Percentiles rank a stretch among this genome's conserved stretches.
These are phyloP conservation scores for Lenzites betulinus DNA, from an alignment of 768 basidiomycete species.

Conservation along the genomic window DNA sequence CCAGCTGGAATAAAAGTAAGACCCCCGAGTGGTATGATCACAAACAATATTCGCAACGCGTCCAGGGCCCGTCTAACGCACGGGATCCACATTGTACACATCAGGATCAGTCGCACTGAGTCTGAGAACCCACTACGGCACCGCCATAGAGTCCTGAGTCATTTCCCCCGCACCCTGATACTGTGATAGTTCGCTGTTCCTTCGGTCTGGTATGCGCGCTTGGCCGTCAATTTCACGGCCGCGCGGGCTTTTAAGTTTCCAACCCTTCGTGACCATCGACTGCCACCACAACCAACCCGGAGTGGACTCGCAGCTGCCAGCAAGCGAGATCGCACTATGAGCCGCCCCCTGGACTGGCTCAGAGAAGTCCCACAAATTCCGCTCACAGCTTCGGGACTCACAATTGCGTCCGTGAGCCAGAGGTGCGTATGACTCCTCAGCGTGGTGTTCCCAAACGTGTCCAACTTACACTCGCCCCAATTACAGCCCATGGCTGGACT, in stretches of 20 bases:
- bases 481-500: background rate
- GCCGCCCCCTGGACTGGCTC: background rate
- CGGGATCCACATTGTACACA: background rate
- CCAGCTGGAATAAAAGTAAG: too few relatives aligned
- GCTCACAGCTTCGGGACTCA: background rate
- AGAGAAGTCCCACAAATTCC: background rate
- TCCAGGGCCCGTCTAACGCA: too few relatives aligned
- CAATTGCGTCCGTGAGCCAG: background rate
- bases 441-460: background rate
- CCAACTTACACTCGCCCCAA: background rate
- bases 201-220: background rate
- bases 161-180: background rate
- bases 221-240: background rate
- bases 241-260: background rate
- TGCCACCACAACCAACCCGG: background rate
- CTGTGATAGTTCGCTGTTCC: too few relatives aligned
- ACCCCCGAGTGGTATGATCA: too few relatives aligned
- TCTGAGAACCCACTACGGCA: background rate
- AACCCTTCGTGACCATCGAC: background rate
- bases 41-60: too few relatives aligned
- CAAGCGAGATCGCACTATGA: background rate
- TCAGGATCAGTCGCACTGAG: background rate
- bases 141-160: background rate
- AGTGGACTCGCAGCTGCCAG: background rate
- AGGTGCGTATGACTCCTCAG: background rate